Evolutionary conservation across 352 stramenopile genomes (phyloP), one percentile per base, ranked within the genome.

Genomic region (Phytophthora idaei): DNA sequence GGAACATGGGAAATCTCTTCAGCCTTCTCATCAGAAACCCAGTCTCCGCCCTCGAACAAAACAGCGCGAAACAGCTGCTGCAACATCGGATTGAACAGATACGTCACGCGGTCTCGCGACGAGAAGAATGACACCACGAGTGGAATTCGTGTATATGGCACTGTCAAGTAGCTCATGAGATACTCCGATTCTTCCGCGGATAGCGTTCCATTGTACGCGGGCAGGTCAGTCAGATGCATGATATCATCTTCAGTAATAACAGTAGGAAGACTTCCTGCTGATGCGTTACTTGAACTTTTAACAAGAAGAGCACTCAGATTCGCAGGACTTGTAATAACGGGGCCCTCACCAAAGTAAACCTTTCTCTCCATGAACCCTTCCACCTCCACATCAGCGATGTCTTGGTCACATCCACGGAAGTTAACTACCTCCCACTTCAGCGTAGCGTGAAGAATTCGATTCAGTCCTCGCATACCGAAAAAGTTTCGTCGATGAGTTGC

Each of bases 91-190:
- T 93, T 93, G 55, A 96, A 95, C 28, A 97, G 68, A 65, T 97
- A 96, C 31, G 89, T 95, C 21, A 97, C 83, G 12, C 90, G 86
- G 53, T 97, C 90, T 44, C 90, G 77, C 11, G 87, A 96, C 6
- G 97, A 90, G 61, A 99, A 99, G 63, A 99, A 99, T 46, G 98
- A 94, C 8, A 98, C 74, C 31, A 99, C 89, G 5, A 99, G 85
- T 34, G 98, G 98, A 66, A 99, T 99, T 21, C 97, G 76, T 31
- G 98, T 93, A 68, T 99, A 99, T 31, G 98, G 98, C 8, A 98
- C 98, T 5, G 98, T 99, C 56, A 99, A 87, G 73, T 99, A 99
- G 69, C 98, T 97, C 61, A 99, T 90, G 57, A 99, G 92, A 10
- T 98, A 96, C 77, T 99, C 97, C 0, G 94, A 97, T 67, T 99